phyloP scores from a whole-genome alignment of 257 asterid species.

The Orobanche coerulescens region DNA sequence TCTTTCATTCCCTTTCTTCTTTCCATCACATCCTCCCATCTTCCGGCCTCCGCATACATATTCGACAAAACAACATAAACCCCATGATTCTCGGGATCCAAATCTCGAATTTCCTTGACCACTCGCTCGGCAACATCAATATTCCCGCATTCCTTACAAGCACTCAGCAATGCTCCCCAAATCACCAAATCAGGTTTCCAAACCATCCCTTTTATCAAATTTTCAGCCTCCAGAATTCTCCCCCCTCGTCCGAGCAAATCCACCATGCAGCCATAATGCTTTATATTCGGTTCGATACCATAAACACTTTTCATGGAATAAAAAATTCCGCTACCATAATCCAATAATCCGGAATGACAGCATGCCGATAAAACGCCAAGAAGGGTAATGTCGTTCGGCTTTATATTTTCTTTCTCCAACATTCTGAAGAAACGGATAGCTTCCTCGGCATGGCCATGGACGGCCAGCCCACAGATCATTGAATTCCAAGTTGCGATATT shows the following conservation, averaged over 20 bases:
- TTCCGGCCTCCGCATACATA: conserved; percentile 78
- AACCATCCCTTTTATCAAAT: conserved; percentile 55
- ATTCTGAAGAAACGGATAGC: conserved; percentile 45
- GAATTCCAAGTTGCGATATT: conserved; percentile 83
- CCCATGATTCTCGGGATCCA: conserved; percentile 69
- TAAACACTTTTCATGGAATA: conserved; percentile 47
- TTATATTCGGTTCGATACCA: conserved; percentile 53
- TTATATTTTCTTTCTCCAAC: conserved; percentile 36
- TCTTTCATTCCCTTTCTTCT: conserved; percentile 60
- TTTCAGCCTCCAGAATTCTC: conserved; percentile 66
- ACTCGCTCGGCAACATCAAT: conserved; percentile 73
- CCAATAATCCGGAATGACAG: conserved; percentile 69
- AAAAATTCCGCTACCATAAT: conserved; percentile 49
- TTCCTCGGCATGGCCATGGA: conserved; percentile 65
- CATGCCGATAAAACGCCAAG: conserved; percentile 79
- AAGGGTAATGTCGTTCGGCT: conserved; percentile 59
- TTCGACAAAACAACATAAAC: conserved; percentile 71
- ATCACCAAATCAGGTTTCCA: conserved; percentile 71
- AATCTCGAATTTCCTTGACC: conserved; percentile 46
- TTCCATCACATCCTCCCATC: conserved; percentile 70
- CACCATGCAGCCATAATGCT: conserved; percentile 86
- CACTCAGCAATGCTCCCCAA: conserved; percentile 78
- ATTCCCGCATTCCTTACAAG: conserved; percentile 52
- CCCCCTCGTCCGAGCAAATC: conserved; percentile 77
- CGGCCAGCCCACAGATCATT: conserved; percentile 71